Base-by-base conservation (phyloP, 306 rosid species). In the Casuarina glauca region DNA sequence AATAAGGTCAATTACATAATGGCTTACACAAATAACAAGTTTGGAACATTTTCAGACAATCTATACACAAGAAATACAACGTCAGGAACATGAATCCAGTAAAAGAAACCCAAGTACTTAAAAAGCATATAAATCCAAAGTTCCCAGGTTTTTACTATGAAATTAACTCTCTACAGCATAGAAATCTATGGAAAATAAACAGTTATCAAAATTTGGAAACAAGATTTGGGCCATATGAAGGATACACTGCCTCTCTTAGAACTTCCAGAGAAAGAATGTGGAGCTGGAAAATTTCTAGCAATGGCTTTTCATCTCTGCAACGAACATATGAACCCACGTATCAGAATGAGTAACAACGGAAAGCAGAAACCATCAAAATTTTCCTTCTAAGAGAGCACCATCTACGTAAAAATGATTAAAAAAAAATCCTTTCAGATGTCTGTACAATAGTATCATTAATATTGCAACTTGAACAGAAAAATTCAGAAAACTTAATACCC, bases 241-340 rank as follows among this genome's bases (percentile, higher is more conserved):
- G 99, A 95, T 95, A 95, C 99, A 93, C 93, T 12, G 99, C 99
- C 82, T 91, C 97, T 87, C 89, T 89, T 78, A 95, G 89, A 69
- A 95, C 99, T 79, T 89, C 97, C 80, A 95, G 86, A 72, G 97
- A 84, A 76, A 92, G 89, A 83, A 89, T 86, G 79, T 95, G 99
- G 70, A 92, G 96, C 80, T 80, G 91, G 82, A 95, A 84, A 68
- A 80, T 74, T 60, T 87, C 86, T 74, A 87, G 82, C 79, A 89
- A 75, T 49, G 85, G 83, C 46, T 85, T 88, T 80, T 89, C 88
- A 64, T 82, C 91, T 86, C 99, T 95, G 97, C 85, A 81, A 83
- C 67, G 63, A 79, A 60, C 58, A 83, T 32, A 70, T 48, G 73
- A 66, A 74, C 46, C 70, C 82, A 79, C 15, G 66, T 53, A 75